Evolutionary conservation across 768 basidiomycete genomes (phyloP), one percentile per base, ranked within the genome.

Genomic region (Rhizopogon rudus): DNA sequence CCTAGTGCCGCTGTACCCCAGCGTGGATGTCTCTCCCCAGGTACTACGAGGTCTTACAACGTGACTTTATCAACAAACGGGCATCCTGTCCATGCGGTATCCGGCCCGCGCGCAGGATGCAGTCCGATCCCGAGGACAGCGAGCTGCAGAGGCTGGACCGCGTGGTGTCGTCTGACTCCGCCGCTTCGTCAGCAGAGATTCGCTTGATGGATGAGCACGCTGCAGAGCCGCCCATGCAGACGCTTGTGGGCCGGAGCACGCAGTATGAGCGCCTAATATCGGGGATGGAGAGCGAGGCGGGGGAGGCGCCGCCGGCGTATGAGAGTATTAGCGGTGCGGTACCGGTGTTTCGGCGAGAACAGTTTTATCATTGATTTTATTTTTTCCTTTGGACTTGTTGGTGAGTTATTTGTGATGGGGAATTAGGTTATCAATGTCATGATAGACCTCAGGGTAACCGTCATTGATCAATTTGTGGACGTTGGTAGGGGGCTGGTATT

Each of bases 261-360:
- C 81, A 82, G 56, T 96, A 89, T 66, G 93, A 93, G 64, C 78
- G 90, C 39, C 80, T 98, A 17, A 79, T 97, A 46, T 83, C 89
- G 1, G 95, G 95, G n/a, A 84, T 88, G 67, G 91, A 90, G 67
- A 88, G 81, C 37, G 86, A 89, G 62, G 75, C 75, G 7, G 94
- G 95, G 3, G 94, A 97, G 65, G 82, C 82, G 5, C 95, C 95
- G 3, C 95, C 95, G 3, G 63, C 68, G n/a, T 70, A 70, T 43
- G 68, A 70, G 48, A 71, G 65, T 33, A 52, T 68, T 20, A 20
- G 57, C 35, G 44, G 50, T 16, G 28, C 12, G 1, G 50, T n/a
- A 22, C 35, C 29, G 6, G 13, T 29, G 16, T 33, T 31, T 53
- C 44, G 44, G 17, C 46, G 44, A 13, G 46, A 33, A 13, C 46